Evolutionary conservation across 2,329 filamentous ascomycete genomes (phyloP).

Genomic region (Rasamsonia emersonii): DNA sequence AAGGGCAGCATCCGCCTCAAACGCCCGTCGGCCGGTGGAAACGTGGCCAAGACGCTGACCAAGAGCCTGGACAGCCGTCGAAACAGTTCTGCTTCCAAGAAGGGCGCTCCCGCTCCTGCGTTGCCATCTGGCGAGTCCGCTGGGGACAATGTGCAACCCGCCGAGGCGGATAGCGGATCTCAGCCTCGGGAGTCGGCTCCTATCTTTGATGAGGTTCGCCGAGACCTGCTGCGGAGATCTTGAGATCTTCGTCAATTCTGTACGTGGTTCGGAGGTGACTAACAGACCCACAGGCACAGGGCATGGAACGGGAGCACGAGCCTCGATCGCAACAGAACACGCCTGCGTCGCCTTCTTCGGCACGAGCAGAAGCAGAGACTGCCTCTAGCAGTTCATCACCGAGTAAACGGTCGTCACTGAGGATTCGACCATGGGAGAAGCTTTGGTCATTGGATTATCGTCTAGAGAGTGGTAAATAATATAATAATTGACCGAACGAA

Average conservation of each 20-base stretch:
- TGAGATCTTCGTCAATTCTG: conserved; percentile 18
- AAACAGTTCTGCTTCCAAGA: conserved; percentile 78
- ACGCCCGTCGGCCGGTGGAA: conserved; percentile 54
- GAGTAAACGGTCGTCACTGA: not conserved
- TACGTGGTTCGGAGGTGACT: not conserved
- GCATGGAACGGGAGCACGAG: conserved; percentile 2
- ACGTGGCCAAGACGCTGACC: conserved; percentile 67
- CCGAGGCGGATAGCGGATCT: conserved; percentile 26
- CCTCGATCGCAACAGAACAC: not conserved
- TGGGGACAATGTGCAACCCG: conserved; percentile 26
- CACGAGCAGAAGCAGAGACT: not conserved
- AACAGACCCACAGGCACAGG: conserved; percentile 2
- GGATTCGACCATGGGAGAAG: conserved; percentile 3
- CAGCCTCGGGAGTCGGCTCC: conserved; percentile 30
- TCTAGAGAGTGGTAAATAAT: conserved; percentile 1
- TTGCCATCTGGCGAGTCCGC: conserved; percentile 25
- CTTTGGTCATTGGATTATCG: conserved; percentile 5
- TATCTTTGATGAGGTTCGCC: conserved; percentile 41
- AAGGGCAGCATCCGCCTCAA: conserved; percentile 56
- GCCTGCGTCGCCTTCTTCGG: not conserved
- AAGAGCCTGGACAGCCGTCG: conserved; percentile 87
- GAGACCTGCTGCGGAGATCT: conserved; percentile 36
- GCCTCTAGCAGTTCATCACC: not conserved
- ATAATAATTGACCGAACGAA: too few relatives aligned
- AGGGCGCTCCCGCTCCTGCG: conserved; percentile 41